Conservation (phyloP, 1,284 basidiomycete genomes). For the Pulchroboletus neoregius region DNA sequence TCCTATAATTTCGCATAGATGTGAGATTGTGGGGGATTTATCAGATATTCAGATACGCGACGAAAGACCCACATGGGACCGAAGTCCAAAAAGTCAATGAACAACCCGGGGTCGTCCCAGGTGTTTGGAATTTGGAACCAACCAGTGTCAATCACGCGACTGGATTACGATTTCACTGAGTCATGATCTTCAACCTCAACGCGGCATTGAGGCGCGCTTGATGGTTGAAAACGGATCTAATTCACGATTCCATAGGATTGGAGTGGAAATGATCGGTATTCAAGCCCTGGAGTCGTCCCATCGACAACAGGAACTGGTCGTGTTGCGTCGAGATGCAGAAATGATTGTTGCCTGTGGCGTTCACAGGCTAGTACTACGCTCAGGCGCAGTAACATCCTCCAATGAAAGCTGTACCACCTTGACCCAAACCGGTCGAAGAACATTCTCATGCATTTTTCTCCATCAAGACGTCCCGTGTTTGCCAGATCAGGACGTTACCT, state of each 20-base stretch:
- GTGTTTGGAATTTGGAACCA: no score
- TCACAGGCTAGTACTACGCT: background rate
- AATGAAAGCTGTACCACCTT: conserved; percentile 6
- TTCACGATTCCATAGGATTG: no score
- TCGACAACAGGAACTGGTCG: no score
- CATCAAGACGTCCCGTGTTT: conserved; percentile 1
- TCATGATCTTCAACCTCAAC: no score
- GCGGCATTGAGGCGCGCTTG: no score
- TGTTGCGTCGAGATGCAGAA: no score
- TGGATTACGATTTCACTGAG: no score
- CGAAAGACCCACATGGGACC: conserved; percentile 2
- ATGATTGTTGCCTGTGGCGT: conserved; percentile 25
- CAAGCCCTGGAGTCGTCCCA: no score
- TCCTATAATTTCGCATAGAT: conserved; percentile 2
- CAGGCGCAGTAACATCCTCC: conserved; percentile 10
- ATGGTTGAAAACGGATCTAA: background rate
- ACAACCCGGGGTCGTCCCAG: no score
- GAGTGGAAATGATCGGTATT: no score
- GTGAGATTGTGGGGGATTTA: background rate
- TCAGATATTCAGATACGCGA: conserved; percentile 6
- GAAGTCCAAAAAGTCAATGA: background rate
- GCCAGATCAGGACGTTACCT: conserved; percentile 7
- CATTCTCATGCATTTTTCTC: conserved; percentile 24
- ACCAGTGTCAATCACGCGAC: no score
- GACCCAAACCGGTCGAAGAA: conserved; percentile 12